Percentiles rank a stretch among this genome's conserved stretches.
phyloP scores from a whole-genome alignment of 164 flowering plant genomes.

The Malania oleifera region DNA sequence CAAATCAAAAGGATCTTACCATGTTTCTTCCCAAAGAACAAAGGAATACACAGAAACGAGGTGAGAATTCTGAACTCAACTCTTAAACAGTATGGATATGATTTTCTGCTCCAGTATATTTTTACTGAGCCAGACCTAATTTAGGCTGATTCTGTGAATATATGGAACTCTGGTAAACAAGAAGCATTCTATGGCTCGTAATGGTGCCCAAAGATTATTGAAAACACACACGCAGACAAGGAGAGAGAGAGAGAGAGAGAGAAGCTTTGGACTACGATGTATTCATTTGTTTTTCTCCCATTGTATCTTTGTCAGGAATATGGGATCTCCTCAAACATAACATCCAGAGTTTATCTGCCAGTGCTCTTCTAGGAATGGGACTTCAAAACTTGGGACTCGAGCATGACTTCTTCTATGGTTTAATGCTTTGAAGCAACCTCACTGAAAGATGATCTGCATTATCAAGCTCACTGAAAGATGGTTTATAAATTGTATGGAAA shows the following conservation, averaged over 20 bases:
- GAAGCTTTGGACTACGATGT: neutral
- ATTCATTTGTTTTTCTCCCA: conserved; percentile 2
- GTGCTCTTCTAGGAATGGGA: conserved; percentile 46
- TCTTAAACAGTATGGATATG: too few species aligned
- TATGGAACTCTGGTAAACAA: neutral
- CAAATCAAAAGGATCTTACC: conserved; percentile 6
- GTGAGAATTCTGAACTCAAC: conserved; percentile 21
- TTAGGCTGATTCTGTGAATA: neutral
- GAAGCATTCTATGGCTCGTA: neutral
- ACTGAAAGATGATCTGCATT: neutral
- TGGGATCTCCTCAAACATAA: conserved; percentile 19
- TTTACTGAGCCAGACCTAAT: neutral
- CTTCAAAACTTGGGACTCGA: conserved; percentile 31
- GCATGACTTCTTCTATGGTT: conserved; percentile 47
- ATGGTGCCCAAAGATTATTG: neutral
- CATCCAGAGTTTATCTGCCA: conserved; percentile 22
- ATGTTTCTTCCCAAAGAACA: conserved; percentile 6
- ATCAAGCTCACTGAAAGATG: neutral
- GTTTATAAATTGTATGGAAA: too few species aligned
- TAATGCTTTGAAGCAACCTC: conserved; percentile 30
- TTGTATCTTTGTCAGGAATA: conserved; percentile 29
- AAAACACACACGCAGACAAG: neutral
- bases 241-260: neutral
- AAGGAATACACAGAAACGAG: conserved; percentile 16
- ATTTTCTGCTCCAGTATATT: neutral